phyloP scores from a whole-genome alignment of 306 rosid species.

The Geum urbanum region DNA sequence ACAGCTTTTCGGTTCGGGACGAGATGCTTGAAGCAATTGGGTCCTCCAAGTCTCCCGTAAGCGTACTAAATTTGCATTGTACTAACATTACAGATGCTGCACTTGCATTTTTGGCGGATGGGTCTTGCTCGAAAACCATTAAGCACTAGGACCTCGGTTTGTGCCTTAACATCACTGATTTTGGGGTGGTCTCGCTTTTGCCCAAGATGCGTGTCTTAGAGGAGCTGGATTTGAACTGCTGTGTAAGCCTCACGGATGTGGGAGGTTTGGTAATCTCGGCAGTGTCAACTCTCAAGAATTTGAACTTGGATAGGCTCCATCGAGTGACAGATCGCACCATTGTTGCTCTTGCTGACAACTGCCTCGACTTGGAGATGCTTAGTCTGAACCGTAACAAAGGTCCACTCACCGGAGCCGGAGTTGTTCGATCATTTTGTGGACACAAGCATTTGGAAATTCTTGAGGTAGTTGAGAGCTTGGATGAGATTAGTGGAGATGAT shows the following conservation, averaged over 20 bases:
- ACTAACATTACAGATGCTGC: neutral
- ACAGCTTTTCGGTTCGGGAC: slow-evolving; percentile 15
- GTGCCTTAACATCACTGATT: slow-evolving; percentile 21
- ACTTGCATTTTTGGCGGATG: neutral
- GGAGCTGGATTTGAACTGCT: too few relatives aligned
- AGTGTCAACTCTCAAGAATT: slow-evolving; percentile 6
- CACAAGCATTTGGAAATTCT: neutral
- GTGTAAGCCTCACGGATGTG: slow-evolving; percentile 19
- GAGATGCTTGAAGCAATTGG: slow-evolving; percentile 23
- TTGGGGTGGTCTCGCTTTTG: slow-evolving; percentile 20
- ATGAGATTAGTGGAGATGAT: neutral
- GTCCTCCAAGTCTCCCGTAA: neutral
- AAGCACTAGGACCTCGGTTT: slow-evolving; percentile 1
- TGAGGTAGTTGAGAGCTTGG: neutral
- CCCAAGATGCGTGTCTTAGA: neutral
- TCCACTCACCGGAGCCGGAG: neutral
- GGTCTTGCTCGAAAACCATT: neutral
- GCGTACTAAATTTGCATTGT: neutral
- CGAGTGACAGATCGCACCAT: neutral
- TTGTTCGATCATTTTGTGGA: neutral
- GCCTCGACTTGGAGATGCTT: neutral
- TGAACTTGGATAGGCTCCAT: neutral
- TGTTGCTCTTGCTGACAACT: neutral
- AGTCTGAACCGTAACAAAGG: neutral
- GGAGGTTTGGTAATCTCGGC: slow-evolving; percentile 18